phyloP scores from a whole-genome alignment of 1,284 basidiomycete species.

The Apiotrichum brassicae region DNA sequence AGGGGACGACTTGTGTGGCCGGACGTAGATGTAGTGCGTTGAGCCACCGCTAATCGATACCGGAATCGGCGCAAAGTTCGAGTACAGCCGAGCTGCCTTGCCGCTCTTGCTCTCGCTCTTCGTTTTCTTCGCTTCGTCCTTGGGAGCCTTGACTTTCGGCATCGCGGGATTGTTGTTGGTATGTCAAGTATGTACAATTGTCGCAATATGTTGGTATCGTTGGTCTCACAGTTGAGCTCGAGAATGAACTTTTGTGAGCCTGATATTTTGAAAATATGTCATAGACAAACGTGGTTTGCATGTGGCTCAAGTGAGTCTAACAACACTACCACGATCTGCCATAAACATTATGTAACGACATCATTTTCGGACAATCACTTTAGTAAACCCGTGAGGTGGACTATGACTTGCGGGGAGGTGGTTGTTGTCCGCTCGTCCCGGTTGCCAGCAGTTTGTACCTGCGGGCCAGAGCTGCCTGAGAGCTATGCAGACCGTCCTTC shows the following conservation, averaged over 20 bases:
- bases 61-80: slow-evolving; percentile 32
- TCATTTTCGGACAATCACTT: no score
- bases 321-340: no score
- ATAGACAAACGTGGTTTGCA: neutral
- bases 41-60: slow-evolving; percentile 21
- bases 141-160: slow-evolving; percentile 3
- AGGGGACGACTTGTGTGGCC: slow-evolving; percentile 21
- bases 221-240: neutral
- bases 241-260: neutral
- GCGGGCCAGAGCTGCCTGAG: no score
- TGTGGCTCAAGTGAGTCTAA: no score
- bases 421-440: no score
- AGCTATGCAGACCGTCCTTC: no score
- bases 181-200: neutral
- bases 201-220: neutral
- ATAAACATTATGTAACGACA: no score
- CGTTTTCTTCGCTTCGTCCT: neutral
- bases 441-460: no score
- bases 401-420: no score
- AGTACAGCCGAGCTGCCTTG: slow-evolving; percentile 25
- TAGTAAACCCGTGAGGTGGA: no score
- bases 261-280: neutral
- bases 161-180: neutral
- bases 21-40: slow-evolving; percentile 39
- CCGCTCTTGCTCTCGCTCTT: neutral